Percentiles rank a stretch among this genome's conserved stretches.
Conservation (phyloP, 2,329 filamentous ascomycete genomes). For the Ascochyta fabae region DNA sequence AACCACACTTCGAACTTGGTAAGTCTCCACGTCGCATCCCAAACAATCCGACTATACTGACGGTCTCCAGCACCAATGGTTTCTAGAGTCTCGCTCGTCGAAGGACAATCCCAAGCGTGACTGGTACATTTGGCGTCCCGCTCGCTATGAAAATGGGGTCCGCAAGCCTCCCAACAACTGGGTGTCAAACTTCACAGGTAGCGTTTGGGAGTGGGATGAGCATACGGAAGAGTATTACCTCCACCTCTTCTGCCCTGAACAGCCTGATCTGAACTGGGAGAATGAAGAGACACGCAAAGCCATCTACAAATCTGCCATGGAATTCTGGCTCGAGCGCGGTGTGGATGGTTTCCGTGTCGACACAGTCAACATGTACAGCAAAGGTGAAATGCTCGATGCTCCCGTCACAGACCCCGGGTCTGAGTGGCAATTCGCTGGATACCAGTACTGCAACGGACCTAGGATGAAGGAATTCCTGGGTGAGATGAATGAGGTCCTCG, state of each 20-base stretch:
- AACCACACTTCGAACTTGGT: constrained; percentile 50
- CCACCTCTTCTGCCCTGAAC: constrained; percentile 75
- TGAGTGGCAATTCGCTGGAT: constrained; percentile 45
- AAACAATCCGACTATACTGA: constrained; percentile 8
- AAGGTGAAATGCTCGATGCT: constrained; percentile 43
- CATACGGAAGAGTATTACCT: constrained; percentile 76
- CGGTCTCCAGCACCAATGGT: constrained; percentile 59
- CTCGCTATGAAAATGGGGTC: constrained; percentile 60
- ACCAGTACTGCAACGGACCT: constrained; percentile 72
- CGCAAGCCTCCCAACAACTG: constrained; percentile 79
- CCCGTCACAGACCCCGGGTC: constrained; percentile 40
- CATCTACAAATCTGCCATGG: constrained; percentile 72
- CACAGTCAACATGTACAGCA: constrained; percentile 49
- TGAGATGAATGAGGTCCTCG: constrained; percentile 68
- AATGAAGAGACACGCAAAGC: constrained; percentile 70
- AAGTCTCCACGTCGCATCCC: constrained; percentile 1
- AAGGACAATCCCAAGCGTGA: constrained; percentile 59
- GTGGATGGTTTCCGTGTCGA: constrained; percentile 58
- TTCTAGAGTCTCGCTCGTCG: constrained; percentile 60
- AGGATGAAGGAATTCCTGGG: constrained; percentile 70
- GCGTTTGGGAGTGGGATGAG: constrained; percentile 74
- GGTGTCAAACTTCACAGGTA: constrained; percentile 67
- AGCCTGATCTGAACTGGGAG: constrained; percentile 89
- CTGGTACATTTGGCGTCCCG: constrained; percentile 63
- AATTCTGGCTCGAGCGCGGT: constrained; percentile 79